Conservation (phyloP, 805 yeast species). For the Zygosaccharomyces gambellarensis region DNA sequence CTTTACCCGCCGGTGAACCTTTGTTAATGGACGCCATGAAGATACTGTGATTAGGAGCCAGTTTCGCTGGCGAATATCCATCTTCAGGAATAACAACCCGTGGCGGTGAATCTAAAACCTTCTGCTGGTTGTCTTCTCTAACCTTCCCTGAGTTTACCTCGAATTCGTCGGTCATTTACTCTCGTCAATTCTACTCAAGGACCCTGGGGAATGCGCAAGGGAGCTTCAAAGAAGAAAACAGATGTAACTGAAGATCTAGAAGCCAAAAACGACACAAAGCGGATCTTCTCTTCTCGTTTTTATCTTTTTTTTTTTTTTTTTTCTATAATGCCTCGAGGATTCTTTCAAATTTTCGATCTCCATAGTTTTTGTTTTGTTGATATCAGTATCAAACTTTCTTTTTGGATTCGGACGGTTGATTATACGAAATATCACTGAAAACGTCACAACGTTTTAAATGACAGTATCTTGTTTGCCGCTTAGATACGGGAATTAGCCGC, state of each 20-base stretch:
- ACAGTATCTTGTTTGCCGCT: neutral
- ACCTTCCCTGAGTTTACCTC: neutral
- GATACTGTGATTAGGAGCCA: slow-evolving; percentile 26
- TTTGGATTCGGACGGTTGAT: neutral
- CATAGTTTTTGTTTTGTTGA: neutral
- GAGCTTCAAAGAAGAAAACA: neutral
- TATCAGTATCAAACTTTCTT: neutral
- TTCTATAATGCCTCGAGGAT: neutral
- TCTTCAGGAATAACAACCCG: slow-evolving; percentile 1
- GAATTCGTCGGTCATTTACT: slow-evolving; percentile 2
- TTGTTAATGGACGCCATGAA: slow-evolving; percentile 26
- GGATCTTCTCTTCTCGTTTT: too few species aligned
- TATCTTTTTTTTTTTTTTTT: neutral
- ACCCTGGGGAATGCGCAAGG: neutral
- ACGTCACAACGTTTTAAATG: neutral
- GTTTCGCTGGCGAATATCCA: slow-evolving; percentile 21
- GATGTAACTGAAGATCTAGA: neutral
- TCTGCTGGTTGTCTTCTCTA: slow-evolving; percentile 1
- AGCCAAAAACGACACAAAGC: neutral
- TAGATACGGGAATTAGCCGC: neutral
- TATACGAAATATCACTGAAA: neutral
- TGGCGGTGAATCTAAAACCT: slow-evolving; percentile 3
- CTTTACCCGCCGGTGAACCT: slow-evolving; percentile 18
- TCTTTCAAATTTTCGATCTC: neutral
- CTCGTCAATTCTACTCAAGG: slow-evolving; percentile 1